Evolutionary conservation across 2,329 filamentous ascomycete species (phyloP).

Genomic region (Fusarium fujikuroi): DNA sequence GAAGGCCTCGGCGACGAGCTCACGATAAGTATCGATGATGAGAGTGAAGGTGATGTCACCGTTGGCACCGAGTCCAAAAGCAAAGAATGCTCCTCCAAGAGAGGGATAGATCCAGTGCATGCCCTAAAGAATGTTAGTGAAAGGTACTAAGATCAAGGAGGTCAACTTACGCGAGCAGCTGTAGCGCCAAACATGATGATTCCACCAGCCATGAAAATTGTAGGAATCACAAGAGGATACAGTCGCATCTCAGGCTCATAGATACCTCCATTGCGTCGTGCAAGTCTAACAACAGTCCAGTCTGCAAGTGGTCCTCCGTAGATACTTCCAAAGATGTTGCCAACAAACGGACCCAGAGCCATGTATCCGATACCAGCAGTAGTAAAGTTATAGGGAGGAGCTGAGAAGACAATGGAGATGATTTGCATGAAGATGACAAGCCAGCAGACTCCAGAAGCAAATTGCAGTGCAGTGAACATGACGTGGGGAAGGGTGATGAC

Average conservation of each 20-base stretch:
- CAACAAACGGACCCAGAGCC: slow-evolving; percentile 49
- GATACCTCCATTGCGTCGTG: slow-evolving; percentile 53
- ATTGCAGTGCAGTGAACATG: slow-evolving; percentile 53
- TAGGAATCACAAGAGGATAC: slow-evolving; percentile 46
- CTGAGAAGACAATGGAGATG: slow-evolving; percentile 50
- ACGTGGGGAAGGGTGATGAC: slow-evolving; percentile 52
- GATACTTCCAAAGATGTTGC: slow-evolving; percentile 52
- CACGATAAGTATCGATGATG: slow-evolving; percentile 51
- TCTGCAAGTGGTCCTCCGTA: slow-evolving; percentile 55
- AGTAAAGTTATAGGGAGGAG: slow-evolving; percentile 47
- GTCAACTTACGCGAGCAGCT: slow-evolving; percentile 45
- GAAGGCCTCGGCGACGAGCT: slow-evolving; percentile 45
- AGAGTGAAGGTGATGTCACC: slow-evolving; percentile 51
- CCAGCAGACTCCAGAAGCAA: slow-evolving; percentile 46
- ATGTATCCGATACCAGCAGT: slow-evolving; percentile 45
- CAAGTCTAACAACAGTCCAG: slow-evolving; percentile 50
- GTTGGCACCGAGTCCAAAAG: slow-evolving; percentile 53
- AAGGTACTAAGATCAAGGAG: fast-evolving
- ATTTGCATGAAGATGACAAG: slow-evolving; percentile 43
- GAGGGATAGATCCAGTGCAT: slow-evolving; percentile 57
- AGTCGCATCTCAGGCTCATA: slow-evolving; percentile 59
- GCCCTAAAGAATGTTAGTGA: slow-evolving; percentile 44
- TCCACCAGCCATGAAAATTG: slow-evolving; percentile 49
- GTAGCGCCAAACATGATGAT: slow-evolving; percentile 54
- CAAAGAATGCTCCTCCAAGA: slow-evolving; percentile 51